These are phyloP conservation scores for Mycena vitilis DNA, from an alignment of 768 basidiomycete species.

Conservation along the genomic window DNA sequence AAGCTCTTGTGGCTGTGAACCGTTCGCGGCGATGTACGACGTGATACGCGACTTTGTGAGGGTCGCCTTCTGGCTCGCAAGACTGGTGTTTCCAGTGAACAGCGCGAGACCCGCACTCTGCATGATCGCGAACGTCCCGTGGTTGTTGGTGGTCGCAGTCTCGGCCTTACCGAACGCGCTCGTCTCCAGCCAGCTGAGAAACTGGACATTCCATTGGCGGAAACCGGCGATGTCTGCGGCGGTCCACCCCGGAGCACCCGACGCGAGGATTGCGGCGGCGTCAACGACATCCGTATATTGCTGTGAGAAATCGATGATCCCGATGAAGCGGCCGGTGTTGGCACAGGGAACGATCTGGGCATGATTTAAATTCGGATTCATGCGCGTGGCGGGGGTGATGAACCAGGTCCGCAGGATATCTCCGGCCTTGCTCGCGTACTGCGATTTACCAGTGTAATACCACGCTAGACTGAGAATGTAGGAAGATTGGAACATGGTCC, in stretches of 20 bases:
- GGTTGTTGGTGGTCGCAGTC: slow-evolving; percentile 29
- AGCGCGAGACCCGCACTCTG: slow-evolving; percentile 33
- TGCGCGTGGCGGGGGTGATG: slow-evolving; percentile 48
- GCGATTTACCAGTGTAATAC: slow-evolving; percentile 47
- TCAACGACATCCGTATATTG: slow-evolving; percentile 27
- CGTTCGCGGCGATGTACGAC: slow-evolving; percentile 23
- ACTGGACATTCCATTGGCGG: slow-evolving; percentile 30
- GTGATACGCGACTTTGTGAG: slow-evolving; percentile 14
- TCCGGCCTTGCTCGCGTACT: slow-evolving; percentile 47
- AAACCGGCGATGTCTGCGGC: slow-evolving; percentile 17
- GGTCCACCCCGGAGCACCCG: slow-evolving; percentile 29
- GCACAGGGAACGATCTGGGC: slow-evolving; percentile 42
- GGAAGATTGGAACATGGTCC: slow-evolving; percentile 55
- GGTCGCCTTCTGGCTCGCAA: slow-evolving; percentile 20
- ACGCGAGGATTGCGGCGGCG: slow-evolving; percentile 29
- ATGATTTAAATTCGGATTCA: slow-evolving; percentile 58
- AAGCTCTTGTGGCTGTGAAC: slow-evolving; percentile 30
- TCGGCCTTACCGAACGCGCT: slow-evolving; percentile 26
- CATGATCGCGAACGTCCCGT: slow-evolving; percentile 31
- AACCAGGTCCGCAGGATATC: slow-evolving; percentile 55
- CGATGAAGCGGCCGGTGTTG: slow-evolving; percentile 26
- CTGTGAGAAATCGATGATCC: slow-evolving; percentile 32
- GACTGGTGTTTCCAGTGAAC: slow-evolving; percentile 15
- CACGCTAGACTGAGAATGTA: slow-evolving; percentile 52
- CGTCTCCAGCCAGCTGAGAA: slow-evolving; percentile 27